Conservation (phyloP, 306 rosid species). For the Vigna hirtella region DNA sequence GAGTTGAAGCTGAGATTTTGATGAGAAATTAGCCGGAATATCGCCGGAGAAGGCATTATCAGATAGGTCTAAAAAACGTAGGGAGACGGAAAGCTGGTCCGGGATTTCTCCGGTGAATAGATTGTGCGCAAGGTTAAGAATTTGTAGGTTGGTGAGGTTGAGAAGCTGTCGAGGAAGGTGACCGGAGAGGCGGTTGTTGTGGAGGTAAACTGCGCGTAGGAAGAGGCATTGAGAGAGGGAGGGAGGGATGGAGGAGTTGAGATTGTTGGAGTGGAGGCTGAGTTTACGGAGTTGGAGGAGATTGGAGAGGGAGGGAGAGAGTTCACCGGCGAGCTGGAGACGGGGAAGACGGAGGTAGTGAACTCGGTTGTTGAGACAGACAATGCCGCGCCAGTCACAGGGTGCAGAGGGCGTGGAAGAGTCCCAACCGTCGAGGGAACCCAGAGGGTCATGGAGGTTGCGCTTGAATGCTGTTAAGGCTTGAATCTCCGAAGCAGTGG, state of each 20-base stretch:
- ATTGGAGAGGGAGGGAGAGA: slow-evolving; percentile 52
- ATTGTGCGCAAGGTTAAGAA: slow-evolving; percentile 68
- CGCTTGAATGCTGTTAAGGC: slow-evolving; percentile 65
- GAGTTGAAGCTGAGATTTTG: slow-evolving; percentile 62
- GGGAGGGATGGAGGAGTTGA: slow-evolving; percentile 72
- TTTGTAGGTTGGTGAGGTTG: slow-evolving; percentile 75
- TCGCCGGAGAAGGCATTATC: slow-evolving; percentile 68
- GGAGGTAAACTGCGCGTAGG: slow-evolving; percentile 74
- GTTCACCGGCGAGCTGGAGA: slow-evolving; percentile 66
- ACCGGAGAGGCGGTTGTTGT: slow-evolving; percentile 73
- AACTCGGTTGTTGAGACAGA: slow-evolving; percentile 63
- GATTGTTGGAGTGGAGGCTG: slow-evolving; percentile 74
- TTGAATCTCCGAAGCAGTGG: slow-evolving; percentile 49
- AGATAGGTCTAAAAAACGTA: slow-evolving; percentile 65
- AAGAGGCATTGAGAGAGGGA: slow-evolving; percentile 67
- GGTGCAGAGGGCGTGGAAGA: slow-evolving; percentile 70
- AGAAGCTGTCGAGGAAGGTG: slow-evolving; percentile 56
- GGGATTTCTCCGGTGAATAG: slow-evolving; percentile 58
- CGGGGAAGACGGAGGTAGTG: slow-evolving; percentile 70
- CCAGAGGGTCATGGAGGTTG: slow-evolving; percentile 67
- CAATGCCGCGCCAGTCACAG: slow-evolving; percentile 80
- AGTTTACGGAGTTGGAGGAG: slow-evolving; percentile 62
- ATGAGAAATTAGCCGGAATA: slow-evolving; percentile 59
- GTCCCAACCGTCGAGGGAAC: slow-evolving; percentile 67
- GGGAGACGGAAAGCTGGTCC: slow-evolving; percentile 48